A percentile compares a stretch with the other conserved stretches of the same genome.
phyloP scores from a whole-genome alignment of 2,329 filamentous ascomycete genomes.

The Neofusicoccum sp. region DNA sequence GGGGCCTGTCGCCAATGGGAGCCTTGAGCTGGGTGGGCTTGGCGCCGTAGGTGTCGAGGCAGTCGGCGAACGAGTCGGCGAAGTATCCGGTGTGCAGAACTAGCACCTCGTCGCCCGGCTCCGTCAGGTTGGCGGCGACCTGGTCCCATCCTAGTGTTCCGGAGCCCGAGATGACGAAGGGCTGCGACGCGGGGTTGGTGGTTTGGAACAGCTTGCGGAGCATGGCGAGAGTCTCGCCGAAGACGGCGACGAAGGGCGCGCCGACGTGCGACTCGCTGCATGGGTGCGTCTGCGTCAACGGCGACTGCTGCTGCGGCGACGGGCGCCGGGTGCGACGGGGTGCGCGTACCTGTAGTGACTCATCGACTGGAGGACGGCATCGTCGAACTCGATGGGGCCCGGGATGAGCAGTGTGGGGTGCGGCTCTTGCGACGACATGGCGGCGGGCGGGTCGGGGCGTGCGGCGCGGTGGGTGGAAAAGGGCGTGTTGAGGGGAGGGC shows the following conservation, averaged over 20 bases:
- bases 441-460: conserved; percentile 43
- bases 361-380: conserved; percentile 94
- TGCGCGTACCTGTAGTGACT: conserved; percentile 75
- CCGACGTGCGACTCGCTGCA: conserved; percentile 89
- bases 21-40: conserved; percentile 88
- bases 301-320: not conserved
- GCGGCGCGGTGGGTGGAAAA: conserved; percentile 59
- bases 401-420: conserved; percentile 86
- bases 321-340: not conserved
- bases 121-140: conserved; percentile 87
- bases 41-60: conserved; percentile 85
- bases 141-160: conserved; percentile 97
- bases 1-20: conserved; percentile 81
- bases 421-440: conserved; percentile 58
- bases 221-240: conserved; percentile 84
- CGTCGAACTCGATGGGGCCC: conserved; percentile 96
- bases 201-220: conserved; percentile 94
- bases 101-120: conserved; percentile 84
- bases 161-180: conserved; percentile 89
- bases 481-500: conserved; percentile 59
- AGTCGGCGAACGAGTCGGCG: conserved; percentile 89
- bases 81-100: conserved; percentile 98
- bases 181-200: conserved; percentile 75
- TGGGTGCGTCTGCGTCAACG: not conserved
- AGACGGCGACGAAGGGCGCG: conserved; percentile 80